phyloP scores from a whole-genome alignment of 2,329 filamentous ascomycete genomes.

The Aurifilum marmelostoma region DNA sequence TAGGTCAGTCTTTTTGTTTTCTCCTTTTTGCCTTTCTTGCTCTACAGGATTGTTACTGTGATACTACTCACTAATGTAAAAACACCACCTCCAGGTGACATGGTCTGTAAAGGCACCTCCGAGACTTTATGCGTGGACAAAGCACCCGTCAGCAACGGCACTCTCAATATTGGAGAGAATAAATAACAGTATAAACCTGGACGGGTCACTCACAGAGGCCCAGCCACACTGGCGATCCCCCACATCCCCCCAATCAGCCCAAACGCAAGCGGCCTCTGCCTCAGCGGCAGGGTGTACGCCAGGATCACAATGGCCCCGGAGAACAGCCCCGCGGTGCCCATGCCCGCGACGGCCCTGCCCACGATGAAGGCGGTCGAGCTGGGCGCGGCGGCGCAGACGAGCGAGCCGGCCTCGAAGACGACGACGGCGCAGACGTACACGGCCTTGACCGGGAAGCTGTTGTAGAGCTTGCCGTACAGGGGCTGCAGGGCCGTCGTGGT shows the following conservation, averaged over 20 bases:
- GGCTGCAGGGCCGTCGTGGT: slow-evolving; percentile 54
- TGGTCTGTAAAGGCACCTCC: slow-evolving; percentile 55
- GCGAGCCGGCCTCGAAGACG: slow-evolving; percentile 40
- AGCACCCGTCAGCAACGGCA: too few species aligned
- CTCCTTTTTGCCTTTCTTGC: too few species aligned
- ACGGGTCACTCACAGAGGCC: slow-evolving; percentile 48
- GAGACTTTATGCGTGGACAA: slow-evolving; percentile 33
- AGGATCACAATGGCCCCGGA: slow-evolving; percentile 55
- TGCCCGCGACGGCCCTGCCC: slow-evolving; percentile 55
- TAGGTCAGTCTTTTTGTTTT: slow-evolving; percentile 10
- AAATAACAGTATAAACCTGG: too few species aligned
- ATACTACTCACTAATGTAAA: slow-evolving; percentile 41
- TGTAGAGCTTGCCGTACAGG: slow-evolving; percentile 54
- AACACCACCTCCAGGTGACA: slow-evolving; percentile 57
- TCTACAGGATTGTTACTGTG: too few species aligned
- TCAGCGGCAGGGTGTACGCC: slow-evolving; percentile 53
- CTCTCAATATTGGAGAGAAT: too few species aligned
- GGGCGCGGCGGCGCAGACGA: slow-evolving; percentile 48
- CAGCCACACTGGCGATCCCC: slow-evolving; percentile 53
- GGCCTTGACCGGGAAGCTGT: slow-evolving; percentile 53
- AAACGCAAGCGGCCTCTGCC: slow-evolving; percentile 57
- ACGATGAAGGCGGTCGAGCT: slow-evolving; percentile 54
- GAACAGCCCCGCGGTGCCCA: slow-evolving; percentile 55
- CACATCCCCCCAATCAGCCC: slow-evolving; percentile 60
- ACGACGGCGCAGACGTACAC: slow-evolving; percentile 45